phyloP scores from a whole-genome alignment of 768 basidiomycete species.

The Holtermannia corniformis region DNA sequence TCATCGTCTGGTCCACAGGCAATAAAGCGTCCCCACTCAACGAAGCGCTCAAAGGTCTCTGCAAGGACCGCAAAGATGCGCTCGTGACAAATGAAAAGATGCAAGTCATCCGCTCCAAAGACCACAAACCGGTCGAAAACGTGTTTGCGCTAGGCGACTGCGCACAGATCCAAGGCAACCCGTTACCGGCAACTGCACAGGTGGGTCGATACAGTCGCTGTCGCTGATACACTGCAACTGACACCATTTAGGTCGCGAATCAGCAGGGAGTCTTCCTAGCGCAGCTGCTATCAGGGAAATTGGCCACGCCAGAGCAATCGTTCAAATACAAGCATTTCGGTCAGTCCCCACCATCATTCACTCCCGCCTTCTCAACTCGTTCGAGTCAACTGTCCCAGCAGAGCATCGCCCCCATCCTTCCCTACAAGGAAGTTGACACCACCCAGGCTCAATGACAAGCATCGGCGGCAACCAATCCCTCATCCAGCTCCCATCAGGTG shows the following conservation, averaged over 20 bases:
- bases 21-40: constrained; percentile 73
- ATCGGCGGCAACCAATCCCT: neutral
- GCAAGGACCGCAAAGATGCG: constrained; percentile 50
- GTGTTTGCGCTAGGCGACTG: constrained; percentile 80
- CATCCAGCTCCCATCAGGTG: neutral
- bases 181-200: constrained; percentile 76
- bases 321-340: constrained; percentile 5
- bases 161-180: constrained; percentile 50
- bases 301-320: constrained; percentile 13
- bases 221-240: neutral
- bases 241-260: constrained; percentile 5
- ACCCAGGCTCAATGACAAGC: neutral
- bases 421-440: too few species aligned
- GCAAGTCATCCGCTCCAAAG: constrained; percentile 52
- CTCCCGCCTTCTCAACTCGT: neutral
- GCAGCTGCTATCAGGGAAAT: constrained; percentile 17
- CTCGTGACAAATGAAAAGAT: constrained; percentile 53
- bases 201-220: too few species aligned
- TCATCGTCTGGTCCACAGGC: constrained; percentile 83
- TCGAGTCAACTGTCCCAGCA: neutral
- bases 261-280: constrained; percentile 17
- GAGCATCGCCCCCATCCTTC: too few species aligned
- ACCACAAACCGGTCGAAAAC: constrained; percentile 53
- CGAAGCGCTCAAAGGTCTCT: constrained; percentile 50
- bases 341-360: too few species aligned